These are phyloP conservation scores for Xylaria sp. DNA, from an alignment of 2,329 filamentous ascomycete species.

Conservation along the genomic window DNA sequence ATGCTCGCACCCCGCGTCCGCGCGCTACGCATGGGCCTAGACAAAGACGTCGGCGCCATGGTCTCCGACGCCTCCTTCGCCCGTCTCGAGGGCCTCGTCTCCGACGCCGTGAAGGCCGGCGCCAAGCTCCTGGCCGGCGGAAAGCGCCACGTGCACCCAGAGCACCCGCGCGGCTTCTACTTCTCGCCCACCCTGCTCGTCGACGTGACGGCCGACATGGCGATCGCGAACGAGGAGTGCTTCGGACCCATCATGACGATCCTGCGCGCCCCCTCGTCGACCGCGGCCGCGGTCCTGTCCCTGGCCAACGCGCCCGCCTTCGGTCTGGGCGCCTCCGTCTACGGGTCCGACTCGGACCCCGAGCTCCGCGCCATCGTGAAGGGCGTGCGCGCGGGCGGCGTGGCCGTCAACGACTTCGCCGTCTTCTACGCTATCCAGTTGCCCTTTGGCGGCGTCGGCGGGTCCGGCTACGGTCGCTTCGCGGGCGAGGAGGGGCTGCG, in stretches of 20 bases:
- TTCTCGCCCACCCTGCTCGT: conserved; percentile 90
- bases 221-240: conserved; percentile 87
- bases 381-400: conserved; percentile 84
- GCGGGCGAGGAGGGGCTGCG: conserved; percentile 89
- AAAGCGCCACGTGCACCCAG: conserved; percentile 74
- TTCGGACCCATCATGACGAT: conserved; percentile 92
- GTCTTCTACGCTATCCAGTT: conserved; percentile 93
- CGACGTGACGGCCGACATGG: conserved; percentile 88
- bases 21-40: conserved; percentile 78
- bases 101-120: conserved; percentile 79
- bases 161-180: conserved; percentile 84
- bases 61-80: conserved; percentile 82
- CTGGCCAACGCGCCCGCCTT: conserved; percentile 88
- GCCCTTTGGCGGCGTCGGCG: conserved; percentile 91
- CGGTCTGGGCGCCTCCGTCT: conserved; percentile 88
- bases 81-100: conserved; percentile 79
- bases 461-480: conserved; percentile 92
- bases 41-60: conserved; percentile 87
- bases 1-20: conserved; percentile 79
- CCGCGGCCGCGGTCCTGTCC: conserved; percentile 70
- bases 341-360: conserved; percentile 72
- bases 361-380: conserved; percentile 72
- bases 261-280: conserved; percentile 75
- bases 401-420: conserved; percentile 95
- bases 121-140: conserved; percentile 86